Evolutionary conservation across 129 eudicot genomes (phyloP), one percentile per base, ranked within the genome.

Genomic region (Helianthus annuus): DNA sequence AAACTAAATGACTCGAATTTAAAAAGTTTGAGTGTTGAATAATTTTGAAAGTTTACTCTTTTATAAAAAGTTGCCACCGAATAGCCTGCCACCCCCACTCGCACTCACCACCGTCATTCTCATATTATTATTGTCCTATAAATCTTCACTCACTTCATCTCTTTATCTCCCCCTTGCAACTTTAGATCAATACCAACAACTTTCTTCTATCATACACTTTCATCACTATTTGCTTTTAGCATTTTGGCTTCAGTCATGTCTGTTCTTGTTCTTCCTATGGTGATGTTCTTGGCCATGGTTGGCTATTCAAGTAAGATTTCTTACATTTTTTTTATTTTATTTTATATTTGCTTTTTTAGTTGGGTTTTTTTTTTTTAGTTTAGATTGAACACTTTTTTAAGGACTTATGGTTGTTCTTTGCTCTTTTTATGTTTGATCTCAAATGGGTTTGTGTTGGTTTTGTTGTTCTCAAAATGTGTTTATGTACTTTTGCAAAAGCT

Each of bases 221-320:
- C 58, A 45, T 64, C 63, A 45, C 68, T 58, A 44, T 40, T 65
- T 45, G 10, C 69, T 66, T 65, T 44, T 27, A 27, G 66, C 13
- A 70, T 32, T 42, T 65, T 78, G 69, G 36, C 38, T 14, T 64
- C 73, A 72, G 58, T 73, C 79, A 79, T 79, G 83, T 36, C 66
- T 73, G 17, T 66, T 79, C 75, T 73, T 79, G 65, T 11, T 66
- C 74, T 79, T 66, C 66, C 74, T 48, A 0, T 73, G 42, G 3
- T 79, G 6, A 15, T 66, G 12, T 7, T 73, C 48, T 48, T 73
- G 16, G 75, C 83, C 69, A 66, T 79, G 70, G 70, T 49, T 72
- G 69, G 79, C 70, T 73, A 73, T 73, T 73, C 83, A 66, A 79
- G 83, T 79, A 79, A 72, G 79, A 14, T 73, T 67, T 53, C n/a